Evolutionary conservation across 495 filamentous ascomycete species (phyloP).

Genomic region (Podospora australis): DNA sequence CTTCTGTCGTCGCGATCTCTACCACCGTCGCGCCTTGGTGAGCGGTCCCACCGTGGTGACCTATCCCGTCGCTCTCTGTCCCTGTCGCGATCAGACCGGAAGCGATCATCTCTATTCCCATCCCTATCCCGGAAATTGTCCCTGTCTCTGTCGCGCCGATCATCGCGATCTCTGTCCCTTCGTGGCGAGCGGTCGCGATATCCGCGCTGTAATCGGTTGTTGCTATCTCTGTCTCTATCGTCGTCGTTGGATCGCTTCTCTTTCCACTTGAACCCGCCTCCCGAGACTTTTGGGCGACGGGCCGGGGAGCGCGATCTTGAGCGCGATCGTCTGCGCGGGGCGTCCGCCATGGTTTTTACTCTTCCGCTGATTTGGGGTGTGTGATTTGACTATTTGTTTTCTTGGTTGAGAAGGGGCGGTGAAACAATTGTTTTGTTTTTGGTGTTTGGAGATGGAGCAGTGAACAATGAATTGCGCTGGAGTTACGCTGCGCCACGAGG

Average conservation of each 20-base stretch:
- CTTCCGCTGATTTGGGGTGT: no score
- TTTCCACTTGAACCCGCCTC: constrained; percentile 62
- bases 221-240: constrained; percentile 36
- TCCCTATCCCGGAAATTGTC: constrained; percentile 21
- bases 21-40: constrained; percentile 11
- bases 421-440: neutral
- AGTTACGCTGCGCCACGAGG: no score
- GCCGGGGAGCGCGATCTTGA: constrained; percentile 32
- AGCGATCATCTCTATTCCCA: constrained; percentile 10
- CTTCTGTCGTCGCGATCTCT: constrained; percentile 2
- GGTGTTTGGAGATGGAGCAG: neutral
- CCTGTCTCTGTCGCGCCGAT: constrained; percentile 22
- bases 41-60: constrained; percentile 6
- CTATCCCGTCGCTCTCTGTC: constrained; percentile 10
- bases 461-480: neutral
- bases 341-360: constrained; percentile 24
- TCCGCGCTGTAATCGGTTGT: constrained; percentile 46
- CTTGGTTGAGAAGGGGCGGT: no score
- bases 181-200: constrained; percentile 45
- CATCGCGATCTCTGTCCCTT: constrained; percentile 26
- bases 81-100: constrained; percentile 10
- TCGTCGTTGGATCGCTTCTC: constrained; percentile 51
- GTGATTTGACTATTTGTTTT: no score
- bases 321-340: constrained; percentile 23
- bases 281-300: constrained; percentile 32